These are phyloP conservation scores for Heliamphora pulchella DNA, from an alignment of 179 eudicot species.

Conservation along the genomic window DNA sequence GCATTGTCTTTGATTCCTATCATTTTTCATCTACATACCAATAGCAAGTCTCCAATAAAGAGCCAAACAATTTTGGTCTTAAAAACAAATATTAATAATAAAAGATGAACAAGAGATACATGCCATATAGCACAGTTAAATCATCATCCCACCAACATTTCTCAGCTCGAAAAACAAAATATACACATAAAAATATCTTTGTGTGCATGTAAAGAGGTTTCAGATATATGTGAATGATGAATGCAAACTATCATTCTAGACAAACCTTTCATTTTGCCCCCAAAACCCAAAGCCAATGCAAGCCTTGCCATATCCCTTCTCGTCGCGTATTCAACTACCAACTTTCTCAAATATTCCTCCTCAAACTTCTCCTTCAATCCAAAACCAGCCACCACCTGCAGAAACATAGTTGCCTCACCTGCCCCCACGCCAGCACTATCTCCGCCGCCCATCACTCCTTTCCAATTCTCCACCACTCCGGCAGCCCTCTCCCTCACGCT, in stretches of 20 bases:
- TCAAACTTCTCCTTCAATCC: slow-evolving; percentile 47
- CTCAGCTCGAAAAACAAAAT: background rate
- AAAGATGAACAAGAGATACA: background rate
- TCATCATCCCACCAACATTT: background rate
- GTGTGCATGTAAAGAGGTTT: background rate
- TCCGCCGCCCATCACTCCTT: slow-evolving; percentile 22
- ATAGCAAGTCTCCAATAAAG: too few species aligned
- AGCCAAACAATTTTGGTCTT: background rate
- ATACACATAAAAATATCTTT: background rate
- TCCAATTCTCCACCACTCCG: slow-evolving; percentile 26
- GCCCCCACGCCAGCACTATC: slow-evolving; percentile 38
- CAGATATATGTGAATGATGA: background rate
- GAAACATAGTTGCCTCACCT: slow-evolving; percentile 45
- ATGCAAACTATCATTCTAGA: slow-evolving; percentile 2
- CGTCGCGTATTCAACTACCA: slow-evolving; percentile 37
- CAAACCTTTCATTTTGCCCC: slow-evolving; percentile 43
- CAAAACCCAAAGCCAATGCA: slow-evolving; percentile 41
- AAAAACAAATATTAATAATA: background rate
- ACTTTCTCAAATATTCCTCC: slow-evolving; percentile 36
- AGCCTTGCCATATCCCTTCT: slow-evolving; percentile 56
- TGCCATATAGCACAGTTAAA: background rate
- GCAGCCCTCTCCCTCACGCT: slow-evolving; percentile 36
- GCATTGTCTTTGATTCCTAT: too few species aligned
- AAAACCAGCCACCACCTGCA: slow-evolving; percentile 49
- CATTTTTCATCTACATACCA: too few species aligned